Evolutionary conservation across 257 asterid species (phyloP), one percentile per base, ranked within the genome.

Genomic region (Craterostigma plantagineum): DNA sequence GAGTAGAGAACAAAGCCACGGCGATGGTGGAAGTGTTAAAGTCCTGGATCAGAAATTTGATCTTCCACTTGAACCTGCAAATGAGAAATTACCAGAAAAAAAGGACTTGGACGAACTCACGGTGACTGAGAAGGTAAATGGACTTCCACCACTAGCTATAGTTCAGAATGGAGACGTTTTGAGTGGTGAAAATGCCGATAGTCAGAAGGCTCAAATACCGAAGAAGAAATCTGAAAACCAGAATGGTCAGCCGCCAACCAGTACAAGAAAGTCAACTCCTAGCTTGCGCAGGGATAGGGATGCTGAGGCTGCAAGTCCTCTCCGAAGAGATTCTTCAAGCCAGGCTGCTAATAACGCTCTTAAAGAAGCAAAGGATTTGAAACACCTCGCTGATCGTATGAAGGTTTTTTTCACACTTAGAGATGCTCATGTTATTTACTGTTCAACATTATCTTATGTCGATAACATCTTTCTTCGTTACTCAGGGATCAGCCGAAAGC

Each of bases 311-410:
- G 72, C 78, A 34, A 81, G 94, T 63, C 91, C 99, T 50, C 58
- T 61, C 56, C 76, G 78, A 40, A 84, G 73, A 75, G 96, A 84
- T 46, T 69, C 90, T 51, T 66, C 93, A 30, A 80, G 72, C 61
- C 92, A 80, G 51, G 78, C 90, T 54, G 96, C 80, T 63, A 67
- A 67, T 18, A 80, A 57, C 70, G 91, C 86, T 61, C 47, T 91
- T 46, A 91, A 80, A 75, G 99, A 91, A 65, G 99, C 94, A 1
- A 91, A 70, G 67, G 81, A 85, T 72, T 85, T 91, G 36, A 91
- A 91, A 65, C 99, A 84, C 59, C 49, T 73, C 62, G 96, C 99
- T 39, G 99, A 91, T 62, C 96, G 99, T 42, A 66, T 61, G 39
- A 84, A 77, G 99, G 99, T 91, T 59, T 40, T 12, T 27, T 55